Conservation (phyloP, 495 filamentous ascomycete genomes). For the Neurospora sp. region DNA sequence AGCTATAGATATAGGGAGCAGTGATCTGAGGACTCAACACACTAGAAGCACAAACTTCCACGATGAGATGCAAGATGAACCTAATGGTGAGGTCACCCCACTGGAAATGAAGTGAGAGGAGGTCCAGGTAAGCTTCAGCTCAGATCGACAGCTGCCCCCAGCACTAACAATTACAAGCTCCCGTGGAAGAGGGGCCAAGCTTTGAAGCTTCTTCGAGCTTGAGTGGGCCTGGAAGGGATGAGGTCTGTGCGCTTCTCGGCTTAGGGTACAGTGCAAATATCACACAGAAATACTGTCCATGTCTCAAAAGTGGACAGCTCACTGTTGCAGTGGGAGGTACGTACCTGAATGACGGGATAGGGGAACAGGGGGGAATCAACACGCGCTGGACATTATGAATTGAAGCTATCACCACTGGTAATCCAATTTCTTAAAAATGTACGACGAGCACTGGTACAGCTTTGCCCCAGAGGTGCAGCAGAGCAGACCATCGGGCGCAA, state of each 20-base stretch:
- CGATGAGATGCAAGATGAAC: background rate
- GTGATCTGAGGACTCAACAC: background rate
- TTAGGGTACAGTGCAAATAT: background rate
- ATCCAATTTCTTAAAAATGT: constrained; percentile 36
- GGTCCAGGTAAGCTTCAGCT: background rate
- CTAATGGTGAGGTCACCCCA: background rate
- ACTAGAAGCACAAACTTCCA: background rate
- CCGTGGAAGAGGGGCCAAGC: background rate
- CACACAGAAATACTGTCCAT: background rate
- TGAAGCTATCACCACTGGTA: background rate
- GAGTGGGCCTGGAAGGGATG: background rate
- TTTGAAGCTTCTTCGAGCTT: no score
- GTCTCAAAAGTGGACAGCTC: background rate
- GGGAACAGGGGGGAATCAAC: background rate
- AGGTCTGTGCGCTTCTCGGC: background rate
- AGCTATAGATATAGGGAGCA: background rate
- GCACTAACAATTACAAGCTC: background rate
- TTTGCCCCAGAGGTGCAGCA: constrained; percentile 42
- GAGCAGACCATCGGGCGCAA: constrained; percentile 25
- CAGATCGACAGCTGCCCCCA: background rate
- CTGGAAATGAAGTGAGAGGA: background rate
- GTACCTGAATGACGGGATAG: background rate
- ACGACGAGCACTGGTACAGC: constrained; percentile 67
- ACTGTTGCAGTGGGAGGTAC: background rate
- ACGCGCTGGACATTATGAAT: background rate